Conservation (phyloP, 192 early-diverging fungal species). For the Rhizophagus prolifer region DNA sequence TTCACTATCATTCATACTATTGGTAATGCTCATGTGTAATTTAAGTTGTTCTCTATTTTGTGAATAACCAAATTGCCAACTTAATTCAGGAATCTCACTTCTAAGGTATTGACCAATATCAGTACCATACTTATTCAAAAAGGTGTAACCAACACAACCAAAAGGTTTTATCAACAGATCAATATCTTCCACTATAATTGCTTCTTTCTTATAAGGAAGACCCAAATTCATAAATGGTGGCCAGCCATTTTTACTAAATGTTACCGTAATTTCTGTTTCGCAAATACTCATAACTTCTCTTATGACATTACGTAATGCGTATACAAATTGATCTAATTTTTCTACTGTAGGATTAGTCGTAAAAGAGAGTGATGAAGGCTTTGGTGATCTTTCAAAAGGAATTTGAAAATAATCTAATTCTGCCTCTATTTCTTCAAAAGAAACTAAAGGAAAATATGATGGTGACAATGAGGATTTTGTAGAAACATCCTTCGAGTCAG, state of each 20-base stretch:
- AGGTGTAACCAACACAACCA: not conserved
- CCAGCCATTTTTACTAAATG: conserved; percentile 7
- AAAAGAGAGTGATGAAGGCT: not conserved
- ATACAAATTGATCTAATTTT: conserved; percentile 11
- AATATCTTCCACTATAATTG: not conserved
- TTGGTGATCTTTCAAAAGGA: not conserved
- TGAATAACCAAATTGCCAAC: conserved; percentile 15
- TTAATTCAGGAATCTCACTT: not conserved
- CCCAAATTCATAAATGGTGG: not conserved
- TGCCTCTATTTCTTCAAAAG: conserved; percentile 1
- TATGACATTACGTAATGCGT: not conserved
- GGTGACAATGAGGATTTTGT: not conserved
- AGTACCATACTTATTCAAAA: not conserved
- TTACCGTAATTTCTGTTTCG: conserved; percentile 9
- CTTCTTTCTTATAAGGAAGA: not conserved
- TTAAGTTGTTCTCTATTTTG: conserved; percentile 17
- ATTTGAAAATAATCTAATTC: conserved; percentile 20
- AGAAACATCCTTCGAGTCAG: no score
- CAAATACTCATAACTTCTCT: not conserved
- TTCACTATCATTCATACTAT: not conserved
- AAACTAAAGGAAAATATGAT: not conserved
- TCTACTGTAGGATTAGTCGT: not conserved
- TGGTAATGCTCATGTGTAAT: not conserved
- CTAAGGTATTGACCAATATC: not conserved
- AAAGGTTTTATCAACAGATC: conserved; percentile 4